Base-by-base conservation (phyloP, 176 grass and related monocot genomes). In the Carex pumila region DNA sequence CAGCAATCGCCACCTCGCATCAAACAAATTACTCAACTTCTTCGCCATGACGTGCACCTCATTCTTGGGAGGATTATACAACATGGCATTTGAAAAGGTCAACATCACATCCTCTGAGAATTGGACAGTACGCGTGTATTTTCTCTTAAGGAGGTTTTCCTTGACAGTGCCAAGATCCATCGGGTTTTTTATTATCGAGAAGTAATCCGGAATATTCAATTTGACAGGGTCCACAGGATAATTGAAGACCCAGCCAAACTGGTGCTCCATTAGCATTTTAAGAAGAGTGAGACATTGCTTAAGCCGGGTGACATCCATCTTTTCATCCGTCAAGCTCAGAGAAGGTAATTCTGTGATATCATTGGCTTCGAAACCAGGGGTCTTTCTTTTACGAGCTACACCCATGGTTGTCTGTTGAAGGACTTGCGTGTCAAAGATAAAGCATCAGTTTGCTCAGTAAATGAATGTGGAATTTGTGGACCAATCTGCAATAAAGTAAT, bases 11-110 rank as follows among this genome's bases (percentile, higher is more conserved):
- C 92, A 97, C 83, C 85, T 87, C 37, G 17, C 70, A 72, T 91
- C 81, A 43, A 97, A 97, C 30, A 91, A 74, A 58, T 80, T 79
- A 66, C 92, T 88, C 82, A 97, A 73, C 45, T 94, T 65, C 37
- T 91, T 85, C 6, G 94, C 94, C 83, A 97, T 81, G 37, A 68
- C 3, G 79, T 97, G 94, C 65, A 97, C 92, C 81, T 91, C 65
- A 92, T 94, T 94, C 80, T 37, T 79, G 13, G 92, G 92, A 85
- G 90, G 90, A 88, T 97, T 97, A 80, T 97, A 97, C 34, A 52
- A 80, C 94, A 92, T 97, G 22, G 94, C 94, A 84, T 97, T 97
- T 59, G 94, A 88, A 32, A 97, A 94, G 65, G 92, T 94, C 61
- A 92, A 77, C 66, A 71, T 92, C 70, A 94, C 90, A 92, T 97